Base-by-base conservation (phyloP, 2,329 filamentous ascomycete genomes). In the Thermothelomyces thermophilus region DNA sequence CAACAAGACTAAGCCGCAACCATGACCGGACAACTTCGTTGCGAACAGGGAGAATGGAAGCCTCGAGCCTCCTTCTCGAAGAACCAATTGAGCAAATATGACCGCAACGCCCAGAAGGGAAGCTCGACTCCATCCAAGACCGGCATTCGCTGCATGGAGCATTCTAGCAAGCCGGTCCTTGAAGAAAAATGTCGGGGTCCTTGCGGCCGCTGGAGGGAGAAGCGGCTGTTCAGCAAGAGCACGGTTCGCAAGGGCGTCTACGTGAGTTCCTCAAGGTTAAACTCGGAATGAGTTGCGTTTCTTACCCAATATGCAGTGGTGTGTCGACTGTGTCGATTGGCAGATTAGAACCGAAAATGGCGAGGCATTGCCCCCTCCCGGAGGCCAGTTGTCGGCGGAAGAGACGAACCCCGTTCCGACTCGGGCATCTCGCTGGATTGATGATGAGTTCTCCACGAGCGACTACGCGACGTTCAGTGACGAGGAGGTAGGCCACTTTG, bases 321-420 rank as follows among this genome's bases (percentile, higher is more conserved):
- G 68, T 53, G 54, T 57, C 2, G 44, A 54, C 4, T 71, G 69
- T 50, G 64, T 61, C 0, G 55, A 60, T 2, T 70, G 65, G 64
- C 62, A 60, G n/a, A 35, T 50, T 14, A 58, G 56, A 14, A 53
- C 56, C 5, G 60, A 62, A 43, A 57, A 52, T 4, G 55, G 61
- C n/a, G 22, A 42, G 51, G 2, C 61, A 60, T 3, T 58, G 50
- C 41, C 54, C 55, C 5, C 51, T 50, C 28, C 68, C 60, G 26
- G 57, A 44, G 30, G 28, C 26, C 31, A 41, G 42, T n/a, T 48
- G 13, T 52, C 48, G 17, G 13, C 16, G 8, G 55, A 51, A 22
- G 56, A 22, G 17, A 9, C 19, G 17, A 4, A 11, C 30, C 10
- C 17, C 16, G 16, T 30, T 2, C 7, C 26, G 40, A 16, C 17